A percentile compares a stretch with the other conserved stretches of the same genome.
phyloP scores from a whole-genome alignment of 2,329 filamentous ascomycete genomes.

The Volutella citrinella region DNA sequence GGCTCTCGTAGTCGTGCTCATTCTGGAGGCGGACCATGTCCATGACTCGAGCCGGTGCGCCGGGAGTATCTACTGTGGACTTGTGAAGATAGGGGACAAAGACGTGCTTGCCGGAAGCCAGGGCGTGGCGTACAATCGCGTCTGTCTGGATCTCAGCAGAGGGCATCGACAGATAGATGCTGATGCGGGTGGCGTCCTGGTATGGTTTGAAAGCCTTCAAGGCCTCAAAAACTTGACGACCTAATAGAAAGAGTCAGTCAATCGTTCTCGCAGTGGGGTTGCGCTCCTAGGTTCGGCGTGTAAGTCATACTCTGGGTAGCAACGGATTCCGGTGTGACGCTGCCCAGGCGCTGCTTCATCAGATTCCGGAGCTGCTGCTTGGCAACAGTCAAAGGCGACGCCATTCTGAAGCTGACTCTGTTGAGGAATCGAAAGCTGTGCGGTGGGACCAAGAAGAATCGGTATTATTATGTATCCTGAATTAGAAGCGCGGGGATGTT shows the following conservation, averaged over 20 bases:
- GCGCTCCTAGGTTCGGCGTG: conserved; percentile 2
- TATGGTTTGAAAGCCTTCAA: conserved; percentile 72
- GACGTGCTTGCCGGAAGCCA: conserved; percentile 75
- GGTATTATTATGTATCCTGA: too few species aligned
- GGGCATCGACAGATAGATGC: conserved; percentile 93
- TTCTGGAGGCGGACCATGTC: conserved; percentile 84
- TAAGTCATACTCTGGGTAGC: conserved; percentile 68
- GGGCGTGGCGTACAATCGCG: conserved; percentile 75
- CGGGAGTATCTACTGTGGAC: conserved; percentile 41
- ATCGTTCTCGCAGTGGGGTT: too few species aligned
- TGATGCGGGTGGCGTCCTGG: conserved; percentile 68
- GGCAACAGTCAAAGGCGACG: conserved; percentile 55
- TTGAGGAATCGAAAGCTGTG: too few species aligned
- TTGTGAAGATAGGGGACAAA: conserved; percentile 88
- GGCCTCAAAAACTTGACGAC: conserved; percentile 59
- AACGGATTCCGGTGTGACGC: conserved; percentile 60
- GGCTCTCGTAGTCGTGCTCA: conserved; percentile 71
- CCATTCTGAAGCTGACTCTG: conserved; percentile 38
- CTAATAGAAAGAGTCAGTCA: conserved; percentile 41
- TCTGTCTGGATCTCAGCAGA: conserved; percentile 81
- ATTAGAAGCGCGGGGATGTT: too few species aligned
- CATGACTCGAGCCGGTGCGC: conserved; percentile 70
- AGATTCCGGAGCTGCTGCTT: conserved; percentile 73
- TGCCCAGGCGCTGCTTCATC: conserved; percentile 65
- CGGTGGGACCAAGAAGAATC: too few species aligned